phyloP scores from a whole-genome alignment of 2,329 filamentous ascomycete genomes.

The Ophiobolus disseminans region DNA sequence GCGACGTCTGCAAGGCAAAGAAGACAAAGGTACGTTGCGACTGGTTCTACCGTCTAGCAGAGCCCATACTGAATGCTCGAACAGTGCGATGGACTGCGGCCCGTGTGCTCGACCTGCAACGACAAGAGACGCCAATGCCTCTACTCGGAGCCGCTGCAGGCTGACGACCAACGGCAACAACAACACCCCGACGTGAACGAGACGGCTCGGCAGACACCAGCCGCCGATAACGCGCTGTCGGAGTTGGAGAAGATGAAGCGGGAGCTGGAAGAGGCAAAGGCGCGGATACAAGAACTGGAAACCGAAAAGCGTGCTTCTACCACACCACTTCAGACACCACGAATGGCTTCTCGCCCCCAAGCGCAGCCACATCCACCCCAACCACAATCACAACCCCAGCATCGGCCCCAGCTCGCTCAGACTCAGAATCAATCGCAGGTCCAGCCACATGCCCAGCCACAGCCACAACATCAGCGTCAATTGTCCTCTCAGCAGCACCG shows the following conservation, averaged over 20 bases:
- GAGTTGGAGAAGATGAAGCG: slow-evolving; percentile 46
- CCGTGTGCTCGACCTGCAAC: slow-evolving; percentile 43
- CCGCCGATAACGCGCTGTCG: slow-evolving; percentile 29
- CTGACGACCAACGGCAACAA: slow-evolving; percentile 29
- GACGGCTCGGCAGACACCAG: slow-evolving; percentile 21
- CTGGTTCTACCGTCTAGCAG: too few relatives aligned
- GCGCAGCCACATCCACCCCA: slow-evolving; percentile 23
- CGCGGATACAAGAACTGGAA: slow-evolving; percentile 43
- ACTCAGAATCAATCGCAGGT: slow-evolving; percentile 17
- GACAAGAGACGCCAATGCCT: slow-evolving; percentile 46
- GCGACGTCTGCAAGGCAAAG: slow-evolving; percentile 46
- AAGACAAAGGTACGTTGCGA: slow-evolving; percentile 47
- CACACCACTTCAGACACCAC: slow-evolving; percentile 36
- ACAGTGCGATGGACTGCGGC: slow-evolving; percentile 46
- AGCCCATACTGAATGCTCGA: background rate
- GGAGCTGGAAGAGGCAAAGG: slow-evolving; percentile 47
- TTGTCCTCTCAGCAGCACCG: slow-evolving; percentile 21
- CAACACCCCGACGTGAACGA: slow-evolving; percentile 21
- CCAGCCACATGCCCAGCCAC: slow-evolving; percentile 16
- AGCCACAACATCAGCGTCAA: slow-evolving; percentile 17
- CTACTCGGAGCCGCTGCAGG: slow-evolving; percentile 31
- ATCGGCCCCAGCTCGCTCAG: too few relatives aligned
- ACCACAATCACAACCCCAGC: slow-evolving; percentile 4
- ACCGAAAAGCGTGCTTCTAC: slow-evolving; percentile 38
- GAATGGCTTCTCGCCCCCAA: slow-evolving; percentile 23